Percentiles rank a stretch among this genome's conserved stretches.
phyloP scores from a whole-genome alignment of 768 basidiomycete species.

The Daedaleopsis nitida region DNA sequence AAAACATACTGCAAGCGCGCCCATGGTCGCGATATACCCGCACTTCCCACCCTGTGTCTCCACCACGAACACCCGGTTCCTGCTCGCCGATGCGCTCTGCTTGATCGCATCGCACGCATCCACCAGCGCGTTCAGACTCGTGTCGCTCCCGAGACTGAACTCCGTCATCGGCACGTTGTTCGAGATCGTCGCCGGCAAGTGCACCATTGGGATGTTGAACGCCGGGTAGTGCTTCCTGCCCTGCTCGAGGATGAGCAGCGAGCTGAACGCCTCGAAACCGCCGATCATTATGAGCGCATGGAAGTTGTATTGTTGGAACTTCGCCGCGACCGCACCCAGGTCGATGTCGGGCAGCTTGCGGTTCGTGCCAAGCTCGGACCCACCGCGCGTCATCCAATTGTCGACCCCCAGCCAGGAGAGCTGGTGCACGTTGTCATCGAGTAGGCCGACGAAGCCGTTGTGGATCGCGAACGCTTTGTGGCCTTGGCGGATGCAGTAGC shows the following conservation, averaged over 20 bases:
- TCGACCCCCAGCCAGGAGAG: slow-evolving; percentile 97
- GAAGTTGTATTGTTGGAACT: slow-evolving; percentile 84
- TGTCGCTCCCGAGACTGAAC: slow-evolving; percentile 93
- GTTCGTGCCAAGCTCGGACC: slow-evolving; percentile 97
- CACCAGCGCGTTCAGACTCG: slow-evolving; percentile 95
- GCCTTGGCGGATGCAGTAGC: slow-evolving; percentile 90
- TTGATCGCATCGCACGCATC: slow-evolving; percentile 98
- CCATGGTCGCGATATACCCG: slow-evolving; percentile 94
- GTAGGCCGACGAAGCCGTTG: slow-evolving; percentile 94
- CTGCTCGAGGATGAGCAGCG: slow-evolving; percentile 76
- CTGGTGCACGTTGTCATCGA: slow-evolving; percentile 85
- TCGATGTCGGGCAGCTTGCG: slow-evolving; percentile 84
- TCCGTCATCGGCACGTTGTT: slow-evolving; percentile 99
- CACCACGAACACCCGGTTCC: slow-evolving; percentile 96
- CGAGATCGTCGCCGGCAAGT: slow-evolving; percentile 94
- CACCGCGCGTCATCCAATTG: slow-evolving; percentile 93
- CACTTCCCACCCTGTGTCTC: slow-evolving; percentile 98
- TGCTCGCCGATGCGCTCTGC: slow-evolving; percentile 94
- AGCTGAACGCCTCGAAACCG: slow-evolving; percentile 92
- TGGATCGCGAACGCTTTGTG: slow-evolving; percentile 91
- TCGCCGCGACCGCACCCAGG: slow-evolving; percentile 85
- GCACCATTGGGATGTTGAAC: slow-evolving; percentile 94
- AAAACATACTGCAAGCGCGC: slow-evolving; percentile 85
- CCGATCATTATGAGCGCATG: slow-evolving; percentile 88
- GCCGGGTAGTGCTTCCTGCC: slow-evolving; percentile 83